Evolutionary conservation across 2,329 filamentous ascomycete species (phyloP).

Genomic region (Hypocreales sp.): DNA sequence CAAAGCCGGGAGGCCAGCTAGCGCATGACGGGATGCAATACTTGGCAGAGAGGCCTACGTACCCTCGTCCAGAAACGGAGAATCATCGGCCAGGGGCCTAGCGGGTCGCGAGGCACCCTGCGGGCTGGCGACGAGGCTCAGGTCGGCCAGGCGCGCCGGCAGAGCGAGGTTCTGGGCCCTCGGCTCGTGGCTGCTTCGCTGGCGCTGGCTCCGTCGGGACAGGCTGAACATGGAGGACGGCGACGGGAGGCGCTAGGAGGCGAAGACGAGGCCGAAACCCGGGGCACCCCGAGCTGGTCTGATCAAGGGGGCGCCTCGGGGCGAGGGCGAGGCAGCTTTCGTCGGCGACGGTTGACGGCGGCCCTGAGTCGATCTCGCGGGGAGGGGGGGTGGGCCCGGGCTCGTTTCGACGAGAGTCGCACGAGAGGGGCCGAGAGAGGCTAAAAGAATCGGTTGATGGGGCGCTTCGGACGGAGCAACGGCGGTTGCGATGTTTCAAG

Average conservation of each 20-base stretch:
- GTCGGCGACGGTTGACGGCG: background rate
- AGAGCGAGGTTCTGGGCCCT: slow-evolving; percentile 8
- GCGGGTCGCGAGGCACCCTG: slow-evolving; percentile 9
- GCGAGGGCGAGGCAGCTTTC: background rate
- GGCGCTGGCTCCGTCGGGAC: slow-evolving; percentile 13
- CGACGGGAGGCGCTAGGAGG: background rate
- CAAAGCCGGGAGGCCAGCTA: too few relatives aligned
- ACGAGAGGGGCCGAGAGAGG: background rate
- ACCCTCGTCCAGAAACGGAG: slow-evolving; percentile 26
- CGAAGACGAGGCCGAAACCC: background rate
- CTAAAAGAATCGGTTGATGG: too few relatives aligned
- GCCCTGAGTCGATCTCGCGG: slow-evolving; percentile 1
- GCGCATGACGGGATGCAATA: too few relatives aligned
- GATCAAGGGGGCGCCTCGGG: background rate
- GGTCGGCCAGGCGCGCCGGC: slow-evolving; percentile 12
- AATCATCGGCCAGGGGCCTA: slow-evolving; percentile 12
- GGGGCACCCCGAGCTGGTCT: background rate
- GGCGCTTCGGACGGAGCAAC: too few relatives aligned
- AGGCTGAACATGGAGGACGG: slow-evolving; percentile 22
- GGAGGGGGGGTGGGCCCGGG: slow-evolving; percentile 1
- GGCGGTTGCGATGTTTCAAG: slow-evolving; percentile 7
- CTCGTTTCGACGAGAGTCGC: slow-evolving; percentile 1
- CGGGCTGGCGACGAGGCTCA: slow-evolving; percentile 12
- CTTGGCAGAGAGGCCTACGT: too few relatives aligned
- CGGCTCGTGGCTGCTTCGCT: slow-evolving; percentile 9